Conservation (phyloP, 176 grass and related monocot species). For the Bothriochloa decipiens region DNA sequence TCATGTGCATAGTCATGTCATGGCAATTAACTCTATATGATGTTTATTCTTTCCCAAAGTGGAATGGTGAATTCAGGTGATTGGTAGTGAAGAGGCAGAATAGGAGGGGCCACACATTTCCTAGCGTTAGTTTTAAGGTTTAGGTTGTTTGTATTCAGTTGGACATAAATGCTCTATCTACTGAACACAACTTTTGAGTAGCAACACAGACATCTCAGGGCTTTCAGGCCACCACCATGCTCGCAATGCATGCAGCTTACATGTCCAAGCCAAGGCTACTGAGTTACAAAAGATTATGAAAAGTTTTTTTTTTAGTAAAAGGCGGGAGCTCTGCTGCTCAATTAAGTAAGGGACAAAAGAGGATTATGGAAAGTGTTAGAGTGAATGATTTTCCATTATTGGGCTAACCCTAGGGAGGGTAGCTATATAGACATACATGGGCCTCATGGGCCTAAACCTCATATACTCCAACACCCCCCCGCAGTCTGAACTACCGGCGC, state of each 20-base stretch:
- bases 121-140: not conserved
- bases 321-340: no score
- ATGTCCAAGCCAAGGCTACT: conserved; percentile 15
- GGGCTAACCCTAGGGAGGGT: no score
- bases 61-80: not conserved
- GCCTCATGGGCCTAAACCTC: no score
- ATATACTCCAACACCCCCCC: no score
- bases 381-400: no score
- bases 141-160: not conserved
- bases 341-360: no score
- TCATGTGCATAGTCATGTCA: conserved; percentile 13
- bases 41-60: not conserved
- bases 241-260: not conserved
- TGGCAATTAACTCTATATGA: conserved; percentile 1
- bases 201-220: not conserved
- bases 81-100: not conserved
- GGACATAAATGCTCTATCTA: not conserved
- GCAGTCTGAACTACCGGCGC: no score
- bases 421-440: no score
- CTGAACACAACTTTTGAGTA: not conserved
- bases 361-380: no score
- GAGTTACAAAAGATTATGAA: not conserved
- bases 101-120: not conserved
- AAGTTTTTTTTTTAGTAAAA: no score
- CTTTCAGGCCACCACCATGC: not conserved